Evolutionary conservation across 495 filamentous ascomycete species (phyloP).

Genomic region (Cercophora samala): DNA sequence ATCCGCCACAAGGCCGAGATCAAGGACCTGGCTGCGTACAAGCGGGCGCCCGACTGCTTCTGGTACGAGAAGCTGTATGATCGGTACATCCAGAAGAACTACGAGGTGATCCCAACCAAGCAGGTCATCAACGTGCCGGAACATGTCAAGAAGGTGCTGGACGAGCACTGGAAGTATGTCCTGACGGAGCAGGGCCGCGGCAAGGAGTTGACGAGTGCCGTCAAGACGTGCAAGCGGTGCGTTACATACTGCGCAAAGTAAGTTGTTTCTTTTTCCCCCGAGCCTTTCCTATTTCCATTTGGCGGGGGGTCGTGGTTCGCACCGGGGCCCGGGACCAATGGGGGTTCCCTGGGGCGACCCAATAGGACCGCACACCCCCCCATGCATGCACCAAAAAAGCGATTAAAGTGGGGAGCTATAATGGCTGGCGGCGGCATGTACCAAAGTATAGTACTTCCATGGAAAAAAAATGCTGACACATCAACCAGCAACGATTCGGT

Average conservation of each 20-base stretch:
- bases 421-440: too few species aligned
- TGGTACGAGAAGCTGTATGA: conserved; percentile 99
- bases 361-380: conserved; percentile 6
- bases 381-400: not conserved
- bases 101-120: conserved; percentile 89
- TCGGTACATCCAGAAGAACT: conserved; percentile 94
- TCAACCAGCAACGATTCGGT: conserved; percentile 78
- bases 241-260: conserved; percentile 83
- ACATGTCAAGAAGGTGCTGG: conserved; percentile 88
- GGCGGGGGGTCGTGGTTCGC: not conserved
- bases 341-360: conserved; percentile 2
- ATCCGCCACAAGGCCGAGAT: conserved; percentile 88
- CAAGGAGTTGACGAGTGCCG: conserved; percentile 93
- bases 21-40: conserved; percentile 73
- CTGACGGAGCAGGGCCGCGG: conserved; percentile 85
- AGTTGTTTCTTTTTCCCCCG: conserved; percentile 30
- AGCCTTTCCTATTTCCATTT: conserved; percentile 21
- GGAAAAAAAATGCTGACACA: conserved; percentile 36
- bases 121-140: conserved; percentile 94
- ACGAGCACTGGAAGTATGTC: conserved; percentile 94
- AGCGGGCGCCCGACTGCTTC: conserved; percentile 78
- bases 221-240: conserved; percentile 95
- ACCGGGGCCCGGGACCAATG: not conserved
- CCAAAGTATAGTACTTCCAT: not conserved
- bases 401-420: conserved; percentile 11